A percentile compares a stretch with the other conserved stretches of the same genome.
Evolutionary conservation across 495 filamentous ascomycete genomes (phyloP).

Genomic region (Aspergillus sparsus): DNA sequence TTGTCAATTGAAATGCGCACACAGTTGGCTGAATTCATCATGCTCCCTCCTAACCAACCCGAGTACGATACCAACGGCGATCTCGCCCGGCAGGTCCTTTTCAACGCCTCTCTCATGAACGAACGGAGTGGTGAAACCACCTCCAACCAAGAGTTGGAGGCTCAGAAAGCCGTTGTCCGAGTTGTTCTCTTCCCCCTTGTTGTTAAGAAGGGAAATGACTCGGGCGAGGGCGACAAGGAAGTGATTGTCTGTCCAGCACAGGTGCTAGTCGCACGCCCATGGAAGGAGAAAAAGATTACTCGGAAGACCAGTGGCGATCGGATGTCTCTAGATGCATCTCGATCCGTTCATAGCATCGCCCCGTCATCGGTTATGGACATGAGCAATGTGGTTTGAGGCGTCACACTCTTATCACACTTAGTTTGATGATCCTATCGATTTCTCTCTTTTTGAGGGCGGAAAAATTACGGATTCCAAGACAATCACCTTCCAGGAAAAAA

Average conservation of each 20-base stretch:
- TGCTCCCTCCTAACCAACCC: constrained; percentile 93
- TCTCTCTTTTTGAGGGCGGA: not conserved
- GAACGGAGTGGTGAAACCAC: constrained; percentile 72
- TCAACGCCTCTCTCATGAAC: constrained; percentile 91
- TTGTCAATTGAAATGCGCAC: constrained; percentile 95
- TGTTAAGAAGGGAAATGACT: constrained; percentile 89
- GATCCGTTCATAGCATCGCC: constrained; percentile 49
- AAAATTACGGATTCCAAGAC: not conserved
- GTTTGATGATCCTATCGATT: not conserved
- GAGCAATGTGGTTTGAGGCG: constrained; percentile 54
- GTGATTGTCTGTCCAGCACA: constrained; percentile 92
- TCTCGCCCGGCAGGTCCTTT: constrained; percentile 74
- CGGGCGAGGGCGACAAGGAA: constrained; percentile 81
- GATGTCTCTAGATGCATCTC: constrained; percentile 44
- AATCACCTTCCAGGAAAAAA: not conserved
- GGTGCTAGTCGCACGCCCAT: constrained; percentile 66
- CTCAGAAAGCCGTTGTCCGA: constrained; percentile 72
- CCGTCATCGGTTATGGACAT: constrained; percentile 50
- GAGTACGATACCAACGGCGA: constrained; percentile 94
- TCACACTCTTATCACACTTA: constrained; percentile 36
- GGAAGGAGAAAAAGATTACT: constrained; percentile 46
- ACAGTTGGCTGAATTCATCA: constrained; percentile 93
- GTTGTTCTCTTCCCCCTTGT: constrained; percentile 93
- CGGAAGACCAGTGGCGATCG: constrained; percentile 47
- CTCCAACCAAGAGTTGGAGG: constrained; percentile 76